phyloP scores from a whole-genome alignment of 2,329 filamentous ascomycete genomes.

The Sarocladium kiliense region DNA sequence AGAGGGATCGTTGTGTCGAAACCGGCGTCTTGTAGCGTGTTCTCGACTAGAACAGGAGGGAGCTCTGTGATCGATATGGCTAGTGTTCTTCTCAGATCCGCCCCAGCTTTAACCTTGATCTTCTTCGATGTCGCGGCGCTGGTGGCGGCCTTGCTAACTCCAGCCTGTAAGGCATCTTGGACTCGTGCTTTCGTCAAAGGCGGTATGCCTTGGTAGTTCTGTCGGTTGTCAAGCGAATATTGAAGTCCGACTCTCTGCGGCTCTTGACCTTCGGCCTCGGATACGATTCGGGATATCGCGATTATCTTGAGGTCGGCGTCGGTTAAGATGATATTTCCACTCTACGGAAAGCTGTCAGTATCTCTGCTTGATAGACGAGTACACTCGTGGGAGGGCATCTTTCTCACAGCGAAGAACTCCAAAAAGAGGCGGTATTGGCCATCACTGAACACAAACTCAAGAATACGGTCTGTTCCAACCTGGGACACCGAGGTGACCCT shows the following conservation, averaged over 20 bases:
- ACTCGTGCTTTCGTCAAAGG: constrained; percentile 70
- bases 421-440: constrained; percentile 82
- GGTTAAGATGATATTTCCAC: constrained; percentile 90
- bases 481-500: constrained; percentile 76
- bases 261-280: constrained; percentile 78
- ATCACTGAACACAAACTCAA: constrained; percentile 90
- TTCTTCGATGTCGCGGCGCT: constrained; percentile 41
- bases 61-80: constrained; percentile 83
- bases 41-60: constrained; percentile 82
- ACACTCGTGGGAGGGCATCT: neutral
- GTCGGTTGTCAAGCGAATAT: constrained; percentile 76
- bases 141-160: constrained; percentile 52
- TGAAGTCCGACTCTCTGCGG: constrained; percentile 69
- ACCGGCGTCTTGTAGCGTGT: constrained; percentile 64
- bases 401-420: constrained; percentile 77
- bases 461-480: constrained; percentile 87
- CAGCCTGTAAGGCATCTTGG: constrained; percentile 61
- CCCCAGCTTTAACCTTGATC: constrained; percentile 68
- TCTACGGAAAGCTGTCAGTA: constrained; percentile 28
- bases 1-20: constrained; percentile 67
- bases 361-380: neutral
- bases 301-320: constrained; percentile 80
- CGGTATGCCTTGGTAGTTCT: constrained; percentile 76
- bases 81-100: constrained; percentile 73
- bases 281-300: constrained; percentile 72